phyloP scores from a whole-genome alignment of 352 stramenopile species.

The Nothophytophthora sp. region DNA sequence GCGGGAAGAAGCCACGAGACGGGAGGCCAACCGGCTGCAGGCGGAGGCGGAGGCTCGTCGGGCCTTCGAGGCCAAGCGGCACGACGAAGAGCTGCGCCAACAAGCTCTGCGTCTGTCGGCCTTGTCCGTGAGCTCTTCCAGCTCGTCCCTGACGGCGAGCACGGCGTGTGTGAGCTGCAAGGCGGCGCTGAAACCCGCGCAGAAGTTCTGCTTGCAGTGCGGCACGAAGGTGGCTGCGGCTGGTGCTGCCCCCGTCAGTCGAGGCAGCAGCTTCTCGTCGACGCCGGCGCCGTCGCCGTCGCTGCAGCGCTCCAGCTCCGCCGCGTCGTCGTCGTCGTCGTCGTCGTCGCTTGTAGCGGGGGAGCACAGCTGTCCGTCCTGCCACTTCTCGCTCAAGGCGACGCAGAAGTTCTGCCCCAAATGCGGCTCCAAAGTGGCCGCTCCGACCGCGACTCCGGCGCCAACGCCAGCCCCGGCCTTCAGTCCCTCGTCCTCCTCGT shows the following conservation, averaged over 20 bases:
- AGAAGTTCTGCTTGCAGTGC: conserved; percentile 79
- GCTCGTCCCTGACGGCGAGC: conserved; percentile 1
- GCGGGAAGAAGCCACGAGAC: too few species aligned
- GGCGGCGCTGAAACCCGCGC: conserved; percentile 21
- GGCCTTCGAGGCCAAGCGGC: conserved; percentile 60
- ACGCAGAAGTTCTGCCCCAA: conserved; percentile 85
- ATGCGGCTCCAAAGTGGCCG: conserved; percentile 45
- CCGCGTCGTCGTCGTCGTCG: conserved; percentile 26
- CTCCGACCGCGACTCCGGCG: conserved; percentile 9
- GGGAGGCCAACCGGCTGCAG: conserved; percentile 58
- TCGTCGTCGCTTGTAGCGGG: conserved; percentile 25
- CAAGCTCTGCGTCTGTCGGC: conserved; percentile 56
- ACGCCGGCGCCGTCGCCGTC: conserved; percentile 2
- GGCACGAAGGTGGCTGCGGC: conserved; percentile 38
- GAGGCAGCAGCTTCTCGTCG: conserved; percentile 16
- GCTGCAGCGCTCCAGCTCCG: conserved; percentile 26
- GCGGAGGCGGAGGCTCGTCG: conserved; percentile 60
- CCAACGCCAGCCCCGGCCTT: conserved; percentile 20
- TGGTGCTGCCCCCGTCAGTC: conserved; percentile 2
- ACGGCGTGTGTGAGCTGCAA: conserved; percentile 26
- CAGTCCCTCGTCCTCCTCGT: conserved; percentile 29
- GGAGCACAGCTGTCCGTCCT: conserved; percentile 40
- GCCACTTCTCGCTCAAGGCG: conserved; percentile 49
- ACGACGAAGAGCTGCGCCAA: conserved; percentile 51
- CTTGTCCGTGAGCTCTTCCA: conserved; percentile 10